These are phyloP conservation scores for Dunaliella sp. DNA, from an alignment of 139 green algal species.

Conservation along the genomic window DNA sequence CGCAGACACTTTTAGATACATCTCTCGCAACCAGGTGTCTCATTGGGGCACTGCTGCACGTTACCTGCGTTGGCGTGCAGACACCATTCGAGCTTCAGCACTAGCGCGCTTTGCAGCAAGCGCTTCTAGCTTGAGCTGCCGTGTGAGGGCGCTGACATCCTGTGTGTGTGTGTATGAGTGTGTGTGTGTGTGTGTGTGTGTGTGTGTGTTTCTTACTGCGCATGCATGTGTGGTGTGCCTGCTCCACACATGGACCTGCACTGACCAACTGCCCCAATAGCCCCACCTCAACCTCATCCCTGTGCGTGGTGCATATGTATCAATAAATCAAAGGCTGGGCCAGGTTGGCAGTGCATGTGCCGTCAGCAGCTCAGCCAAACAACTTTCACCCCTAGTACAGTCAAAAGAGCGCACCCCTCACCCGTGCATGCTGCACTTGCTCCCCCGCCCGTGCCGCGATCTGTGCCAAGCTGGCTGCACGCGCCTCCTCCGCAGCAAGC, in stretches of 20 bases:
- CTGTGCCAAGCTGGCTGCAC: slow-evolving; percentile 13
- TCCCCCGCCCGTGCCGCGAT: slow-evolving; percentile 9
- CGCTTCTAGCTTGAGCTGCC: not conserved
- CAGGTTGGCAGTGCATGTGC: no score
- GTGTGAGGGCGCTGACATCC: slow-evolving; percentile 4
- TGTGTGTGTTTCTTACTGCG: not conserved
- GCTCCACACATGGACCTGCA: no score
- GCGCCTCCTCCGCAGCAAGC: not conserved
- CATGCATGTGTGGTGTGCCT: not conserved
- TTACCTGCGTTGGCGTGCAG: not conserved
- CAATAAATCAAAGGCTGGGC: no score
- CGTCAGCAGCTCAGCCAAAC: no score
- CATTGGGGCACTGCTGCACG: no score
- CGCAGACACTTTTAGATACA: no score
- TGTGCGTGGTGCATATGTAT: no score
- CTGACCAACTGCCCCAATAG: no score
- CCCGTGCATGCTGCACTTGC: slow-evolving; percentile 14
- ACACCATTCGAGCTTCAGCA: not conserved
- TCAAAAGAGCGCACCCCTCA: no score
- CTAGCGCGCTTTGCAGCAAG: not conserved
- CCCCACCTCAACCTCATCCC: no score
- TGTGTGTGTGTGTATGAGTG: not conserved
- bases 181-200: not conserved
- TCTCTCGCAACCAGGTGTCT: no score
- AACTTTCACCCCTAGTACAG: no score